Conservation (phyloP, 768 basidiomycete genomes). For the Pleurotus ostreatus region DNA sequence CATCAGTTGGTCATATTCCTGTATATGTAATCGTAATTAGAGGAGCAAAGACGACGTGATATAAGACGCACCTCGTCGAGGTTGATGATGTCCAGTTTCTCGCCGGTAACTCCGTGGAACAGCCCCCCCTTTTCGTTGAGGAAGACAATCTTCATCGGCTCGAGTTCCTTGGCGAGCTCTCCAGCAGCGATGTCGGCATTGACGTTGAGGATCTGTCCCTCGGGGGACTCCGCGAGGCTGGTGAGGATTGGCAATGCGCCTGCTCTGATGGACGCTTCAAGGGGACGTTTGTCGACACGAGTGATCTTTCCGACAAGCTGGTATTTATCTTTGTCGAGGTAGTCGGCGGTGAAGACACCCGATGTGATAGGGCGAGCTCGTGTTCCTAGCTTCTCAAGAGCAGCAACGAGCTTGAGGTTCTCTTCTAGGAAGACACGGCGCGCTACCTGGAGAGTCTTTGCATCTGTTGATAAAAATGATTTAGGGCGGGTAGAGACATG, state of each 20-base stretch:
- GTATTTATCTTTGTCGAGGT: conserved; percentile 93
- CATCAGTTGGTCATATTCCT: conserved; percentile 97
- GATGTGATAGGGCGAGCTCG: conserved; percentile 97
- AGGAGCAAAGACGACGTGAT: neutral
- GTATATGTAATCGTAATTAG: conserved; percentile 1
- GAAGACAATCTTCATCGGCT: conserved; percentile 98
- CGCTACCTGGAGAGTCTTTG: conserved; percentile 91
- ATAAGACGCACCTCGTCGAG: conserved; percentile 74
- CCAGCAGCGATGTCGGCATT: conserved; percentile 99
- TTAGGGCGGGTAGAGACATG: neutral
- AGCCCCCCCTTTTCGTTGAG: conserved; percentile 97
- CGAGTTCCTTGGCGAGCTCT: conserved; percentile 95
- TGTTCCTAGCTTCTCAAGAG: conserved; percentile 91
- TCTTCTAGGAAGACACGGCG: conserved; percentile 96
- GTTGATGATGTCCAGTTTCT: conserved; percentile 96
- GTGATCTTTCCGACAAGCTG: conserved; percentile 95
- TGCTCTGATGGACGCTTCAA: conserved; percentile 95
- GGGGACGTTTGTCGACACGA: conserved; percentile 89
- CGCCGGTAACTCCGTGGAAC: conserved; percentile 95
- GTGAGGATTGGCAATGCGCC: conserved; percentile 96
- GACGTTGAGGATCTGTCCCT: conserved; percentile 98
- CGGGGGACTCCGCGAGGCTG: conserved; percentile 87
- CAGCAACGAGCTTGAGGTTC: conserved; percentile 90
- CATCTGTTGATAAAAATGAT: conserved; percentile 46
- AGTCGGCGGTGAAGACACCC: conserved; percentile 96